Base-by-base conservation (phyloP, 2,329 filamentous ascomycete genomes). In the Periconia sp. region DNA sequence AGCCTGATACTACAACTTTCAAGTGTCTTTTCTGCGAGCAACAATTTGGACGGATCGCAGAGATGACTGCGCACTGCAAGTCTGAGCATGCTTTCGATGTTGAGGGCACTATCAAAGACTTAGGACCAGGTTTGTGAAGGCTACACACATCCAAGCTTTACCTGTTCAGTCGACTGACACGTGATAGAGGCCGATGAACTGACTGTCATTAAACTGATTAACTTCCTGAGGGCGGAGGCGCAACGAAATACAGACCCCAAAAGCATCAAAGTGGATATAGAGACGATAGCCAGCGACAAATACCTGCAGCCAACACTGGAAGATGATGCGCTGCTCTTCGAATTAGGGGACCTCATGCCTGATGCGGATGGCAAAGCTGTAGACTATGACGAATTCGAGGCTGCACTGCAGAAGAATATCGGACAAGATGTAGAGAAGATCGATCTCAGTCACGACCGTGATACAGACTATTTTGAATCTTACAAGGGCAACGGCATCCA, bases 301-400 rank as follows among this genome's bases (percentile, higher is more conserved):
- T 95, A 87, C 68, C 80, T 99, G 54, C 89, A 89, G 68, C 94
- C 94, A 0, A 87, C 92, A 3, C 76, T 99, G 8, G 88, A 94
- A 54, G 91, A 97, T 61, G 94, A 99, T 71, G 90, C 92, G 3
- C 79, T 97, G 49, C 84, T 99, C 31, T 92, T 95, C 69, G 90
- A 85, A 52, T 80, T 99, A 18, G 93, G 96, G 59, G 94, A 97
- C 57, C 79, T 96, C 18, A 69, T 70, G 64, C 65, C 62, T 6
- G 65, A 66, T n/a, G 64, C 65, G 15, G 64, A 70, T 40, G 55
- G 57, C 13, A 68, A 69, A 27, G 61, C 59, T 14, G 56, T 65
- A 8, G 69, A 72, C 43, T 70, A 72, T 45, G 63, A 68, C 8
- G 69, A 71, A 18, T 72, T 63, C 35, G 61, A 77, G 71, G 62